Percentiles rank a stretch among this genome's conserved stretches.
phyloP scores from a whole-genome alignment of 768 basidiomycete species.

The Lactifluus volemus region DNA sequence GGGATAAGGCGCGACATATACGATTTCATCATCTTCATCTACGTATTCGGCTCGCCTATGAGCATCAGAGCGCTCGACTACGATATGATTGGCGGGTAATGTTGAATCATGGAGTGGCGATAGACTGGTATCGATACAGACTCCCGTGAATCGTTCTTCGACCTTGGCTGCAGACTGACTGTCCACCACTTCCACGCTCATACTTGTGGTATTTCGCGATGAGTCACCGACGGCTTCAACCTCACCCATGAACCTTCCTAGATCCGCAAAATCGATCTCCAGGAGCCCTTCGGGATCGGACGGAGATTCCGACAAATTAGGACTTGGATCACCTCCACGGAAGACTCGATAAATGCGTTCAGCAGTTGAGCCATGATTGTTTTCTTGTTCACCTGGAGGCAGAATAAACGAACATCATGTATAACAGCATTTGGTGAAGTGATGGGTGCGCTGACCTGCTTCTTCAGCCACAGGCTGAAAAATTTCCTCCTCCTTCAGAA shows the following conservation, averaged over 20 bases:
- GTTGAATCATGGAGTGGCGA: background rate
- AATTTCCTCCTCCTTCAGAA: constrained; percentile 54
- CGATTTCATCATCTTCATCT: constrained; percentile 49
- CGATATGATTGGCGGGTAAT: background rate
- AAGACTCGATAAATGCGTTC: constrained; percentile 60
- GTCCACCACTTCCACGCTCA: background rate
- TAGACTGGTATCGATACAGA: constrained; percentile 29
- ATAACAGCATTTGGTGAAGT: background rate
- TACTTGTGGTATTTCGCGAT: background rate
- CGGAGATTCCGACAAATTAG: background rate
- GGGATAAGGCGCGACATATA: constrained; percentile 71
- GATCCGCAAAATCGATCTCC: constrained; percentile 55
- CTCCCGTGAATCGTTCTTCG: constrained; percentile 35
- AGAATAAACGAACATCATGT: background rate
- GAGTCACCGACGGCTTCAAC: constrained; percentile 26
- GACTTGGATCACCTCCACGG: constrained; percentile 27
- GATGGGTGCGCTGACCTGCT: constrained; percentile 32
- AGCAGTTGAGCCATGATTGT: constrained; percentile 60
- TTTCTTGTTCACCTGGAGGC: constrained; percentile 37
- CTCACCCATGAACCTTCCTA: constrained; percentile 38
- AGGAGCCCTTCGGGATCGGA: constrained; percentile 22
- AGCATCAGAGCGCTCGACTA: constrained; percentile 10
- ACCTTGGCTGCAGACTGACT: constrained; percentile 11
- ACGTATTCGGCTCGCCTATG: constrained; percentile 4
- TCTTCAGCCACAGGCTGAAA: constrained; percentile 45